phyloP scores from a whole-genome alignment of 352 stramenopile genomes.

The Blastocystis sp. region DNA sequence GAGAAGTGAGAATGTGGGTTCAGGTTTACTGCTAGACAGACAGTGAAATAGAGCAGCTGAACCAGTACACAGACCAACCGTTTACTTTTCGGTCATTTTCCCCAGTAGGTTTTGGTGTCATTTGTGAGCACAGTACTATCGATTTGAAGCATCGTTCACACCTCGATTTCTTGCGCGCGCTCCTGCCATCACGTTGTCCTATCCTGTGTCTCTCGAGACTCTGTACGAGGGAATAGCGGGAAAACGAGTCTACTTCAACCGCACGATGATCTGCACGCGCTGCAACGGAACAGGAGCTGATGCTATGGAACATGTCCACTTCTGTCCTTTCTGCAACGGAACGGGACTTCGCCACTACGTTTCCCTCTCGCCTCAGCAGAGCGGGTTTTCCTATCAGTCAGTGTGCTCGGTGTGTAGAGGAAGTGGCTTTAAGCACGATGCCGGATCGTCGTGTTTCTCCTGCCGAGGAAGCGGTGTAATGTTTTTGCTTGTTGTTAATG shows the following conservation, averaged over 20 bases:
- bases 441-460: not conserved
- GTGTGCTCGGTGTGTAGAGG: not conserved
- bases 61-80: slow-evolving; percentile 27
- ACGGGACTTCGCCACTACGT: slow-evolving; percentile 3
- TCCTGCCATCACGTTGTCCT: not conserved
- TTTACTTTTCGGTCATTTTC: slow-evolving; percentile 31
- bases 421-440: not conserved
- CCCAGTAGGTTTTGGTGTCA: not conserved
- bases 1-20: not conserved
- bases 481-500: not conserved
- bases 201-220: not conserved
- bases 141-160: slow-evolving; percentile 16
- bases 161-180: not conserved
- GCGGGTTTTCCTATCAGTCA: not conserved
- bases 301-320: not conserved
- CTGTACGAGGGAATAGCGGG: not conserved
- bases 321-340: slow-evolving; percentile 31
- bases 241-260: not conserved
- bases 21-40: not conserved
- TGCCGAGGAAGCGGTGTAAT: not conserved
- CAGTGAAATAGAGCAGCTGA: not conserved
- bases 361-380: not conserved
- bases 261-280: not conserved
- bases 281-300: not conserved
- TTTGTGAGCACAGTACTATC: not conserved